These are phyloP conservation scores for Peronospora destructor DNA, from an alignment of 352 stramenopile genomes.

Conservation along the genomic window DNA sequence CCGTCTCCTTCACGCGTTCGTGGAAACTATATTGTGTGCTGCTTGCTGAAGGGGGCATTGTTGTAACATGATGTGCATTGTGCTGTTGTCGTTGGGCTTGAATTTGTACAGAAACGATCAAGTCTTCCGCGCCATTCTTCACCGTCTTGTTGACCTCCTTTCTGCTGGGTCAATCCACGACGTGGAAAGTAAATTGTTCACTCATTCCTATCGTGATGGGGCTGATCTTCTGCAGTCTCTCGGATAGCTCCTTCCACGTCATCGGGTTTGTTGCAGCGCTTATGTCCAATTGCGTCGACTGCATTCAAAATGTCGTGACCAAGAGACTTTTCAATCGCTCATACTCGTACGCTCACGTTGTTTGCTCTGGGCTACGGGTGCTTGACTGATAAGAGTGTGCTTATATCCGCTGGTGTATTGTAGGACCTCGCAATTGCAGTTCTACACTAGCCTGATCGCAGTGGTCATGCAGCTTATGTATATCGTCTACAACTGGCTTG, in stretches of 20 bases:
- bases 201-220: conserved; percentile 84
- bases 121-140: conserved; percentile 88
- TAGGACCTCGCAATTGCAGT: conserved; percentile 80
- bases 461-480: conserved; percentile 80
- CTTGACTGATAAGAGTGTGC: neutral
- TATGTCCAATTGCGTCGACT: conserved; percentile 88
- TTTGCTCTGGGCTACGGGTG: neutral
- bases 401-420: conserved; percentile 1
- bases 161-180: conserved; percentile 74
- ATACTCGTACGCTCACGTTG: conserved; percentile 50
- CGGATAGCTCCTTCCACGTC: conserved; percentile 80
- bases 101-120: conserved; percentile 80
- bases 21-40: neutral
- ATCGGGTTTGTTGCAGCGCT: conserved; percentile 87
- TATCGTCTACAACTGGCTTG: conserved; percentile 60
- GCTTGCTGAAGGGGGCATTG: neutral
- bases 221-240: conserved; percentile 81
- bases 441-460: conserved; percentile 86
- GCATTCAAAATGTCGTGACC: conserved; percentile 88
- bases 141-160: conserved; percentile 85
- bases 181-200: conserved; percentile 76
- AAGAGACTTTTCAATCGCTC: conserved; percentile 81
- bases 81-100: conserved; percentile 8
- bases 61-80: conserved; percentile 15
- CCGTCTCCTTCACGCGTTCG: conserved; percentile 86